Percentiles rank a stretch among this genome's conserved stretches.
Conservation (phyloP, 768 basidiomycete species). For the Tulasnella sp. region DNA sequence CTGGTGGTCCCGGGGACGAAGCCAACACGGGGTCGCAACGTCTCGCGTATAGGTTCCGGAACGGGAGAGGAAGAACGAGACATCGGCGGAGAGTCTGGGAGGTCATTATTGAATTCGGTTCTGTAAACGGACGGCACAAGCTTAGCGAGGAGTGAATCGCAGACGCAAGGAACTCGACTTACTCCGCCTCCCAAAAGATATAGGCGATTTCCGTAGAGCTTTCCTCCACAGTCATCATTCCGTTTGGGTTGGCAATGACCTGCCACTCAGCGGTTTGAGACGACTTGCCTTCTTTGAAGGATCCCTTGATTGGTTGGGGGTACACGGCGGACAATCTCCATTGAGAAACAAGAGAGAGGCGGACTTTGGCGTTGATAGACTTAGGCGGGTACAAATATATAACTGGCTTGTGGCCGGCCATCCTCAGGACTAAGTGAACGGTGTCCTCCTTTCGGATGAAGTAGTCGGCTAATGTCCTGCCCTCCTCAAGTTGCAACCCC, state of each 20-base stretch:
- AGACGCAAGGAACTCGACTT: background rate
- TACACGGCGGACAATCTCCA: constrained; percentile 48
- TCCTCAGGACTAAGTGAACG: background rate
- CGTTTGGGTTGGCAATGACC: background rate
- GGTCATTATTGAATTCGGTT: background rate
- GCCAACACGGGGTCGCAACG: background rate
- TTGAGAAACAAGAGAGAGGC: constrained; percentile 43
- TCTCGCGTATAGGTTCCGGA: background rate
- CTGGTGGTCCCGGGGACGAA: background rate
- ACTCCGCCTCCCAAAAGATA: background rate
- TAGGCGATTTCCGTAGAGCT: background rate
- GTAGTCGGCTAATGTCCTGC: background rate
- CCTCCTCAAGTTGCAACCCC: background rate
- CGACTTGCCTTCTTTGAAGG: background rate
- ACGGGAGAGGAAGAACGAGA: background rate
- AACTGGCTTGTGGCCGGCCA: background rate
- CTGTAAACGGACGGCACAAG: background rate
- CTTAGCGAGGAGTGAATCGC: too few relatives aligned
- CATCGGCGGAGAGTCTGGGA: background rate
- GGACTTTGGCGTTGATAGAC: constrained; percentile 40
- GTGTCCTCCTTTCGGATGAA: background rate
- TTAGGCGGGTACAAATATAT: background rate
- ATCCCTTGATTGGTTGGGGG: constrained; percentile 36
- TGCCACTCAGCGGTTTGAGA: background rate
- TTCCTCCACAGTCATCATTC: background rate